Evolutionary conservation across 2,329 filamentous ascomycete genomes (phyloP), one percentile per base, ranked within the genome.

Genomic region (Malbranchea zuffiana): DNA sequence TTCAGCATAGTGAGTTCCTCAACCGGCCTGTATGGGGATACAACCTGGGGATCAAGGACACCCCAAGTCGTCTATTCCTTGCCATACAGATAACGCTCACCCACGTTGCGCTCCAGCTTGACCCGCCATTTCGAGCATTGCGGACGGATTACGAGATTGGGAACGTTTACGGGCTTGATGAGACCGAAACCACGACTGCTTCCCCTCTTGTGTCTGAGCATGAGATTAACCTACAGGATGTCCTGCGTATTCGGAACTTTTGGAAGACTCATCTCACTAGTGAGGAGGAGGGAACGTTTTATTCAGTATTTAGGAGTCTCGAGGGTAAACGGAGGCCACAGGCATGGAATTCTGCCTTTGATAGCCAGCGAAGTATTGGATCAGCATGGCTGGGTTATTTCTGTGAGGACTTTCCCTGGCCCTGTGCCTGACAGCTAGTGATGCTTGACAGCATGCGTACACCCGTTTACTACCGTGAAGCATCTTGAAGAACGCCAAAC

Each of bases 171-270:
- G 47, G 47, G 18, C 49, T 46, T 21, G 27, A 18, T 4, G 11
- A 25, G 1, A 18, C 32, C 6, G 15, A n/a, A n/a, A n/a, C n/a
- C n/a, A n/a, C n/a, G n/a, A n/a, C 26, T 8, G 33, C 25, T 5
- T 29, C 20, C 2, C 39, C 48, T 3, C 43, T 51, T 10, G 44
- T 54, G 13, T 21, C 41, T 3, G 36, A 45, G 3, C 38, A 45
- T 10, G 34, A n/a, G 1, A 34, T 61, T 3, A 45, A 61, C 27
- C 44, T 61, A 3, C 13, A 44, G 17, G 50, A 45, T 5, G 30
- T 63, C n/a, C 37, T 63, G 16, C 55, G 62, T 25, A 55, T 64
- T 12, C 54, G 60, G 10, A 60, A 60, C 40, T 65, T 64, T 40
- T 65, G 60, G 60, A 55, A 61, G 23, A 50, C 54, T 3, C 60